A percentile compares a stretch with the other conserved stretches of the same genome.
phyloP scores from a whole-genome alignment of 495 filamentous ascomycete genomes.

The Penicillium crystallinum region DNA sequence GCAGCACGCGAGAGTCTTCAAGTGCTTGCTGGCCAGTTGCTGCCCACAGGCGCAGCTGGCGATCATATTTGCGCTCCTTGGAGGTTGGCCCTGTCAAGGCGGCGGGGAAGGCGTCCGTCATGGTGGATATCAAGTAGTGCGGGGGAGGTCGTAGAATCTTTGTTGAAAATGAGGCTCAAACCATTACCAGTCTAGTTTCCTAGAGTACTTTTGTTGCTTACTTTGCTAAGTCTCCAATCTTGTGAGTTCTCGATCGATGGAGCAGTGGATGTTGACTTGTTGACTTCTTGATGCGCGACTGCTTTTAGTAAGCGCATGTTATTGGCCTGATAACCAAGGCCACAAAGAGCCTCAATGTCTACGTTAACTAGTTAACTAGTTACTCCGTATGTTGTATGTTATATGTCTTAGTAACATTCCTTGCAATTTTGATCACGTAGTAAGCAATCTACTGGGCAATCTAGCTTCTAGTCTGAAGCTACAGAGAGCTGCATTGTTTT shows the following conservation, averaged over 20 bases:
- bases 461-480: too few species aligned
- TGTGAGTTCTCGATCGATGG: neutral
- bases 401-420: neutral
- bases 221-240: neutral
- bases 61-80: constrained; percentile 92
- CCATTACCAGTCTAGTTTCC: neutral
- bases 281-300: neutral
- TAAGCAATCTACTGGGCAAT: neutral
- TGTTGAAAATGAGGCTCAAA: neutral
- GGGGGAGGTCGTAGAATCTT: neutral
- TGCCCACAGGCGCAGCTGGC: constrained; percentile 93
- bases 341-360: neutral
- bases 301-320: neutral
- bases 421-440: neutral
- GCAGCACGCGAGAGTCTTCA: constrained; percentile 80
- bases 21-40: constrained; percentile 85
- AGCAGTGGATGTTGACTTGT: constrained; percentile 1
- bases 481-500: neutral
- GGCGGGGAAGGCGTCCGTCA: constrained; percentile 38
- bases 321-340: neutral
- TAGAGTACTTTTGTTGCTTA: neutral
- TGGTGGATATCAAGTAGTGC: constrained; percentile 16
- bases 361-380: too few species aligned
- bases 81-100: constrained; percentile 58
- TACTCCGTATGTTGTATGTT: too few species aligned